phyloP scores from a whole-genome alignment of 768 basidiomycete species.

The Hortiboletus flavorubellus region DNA sequence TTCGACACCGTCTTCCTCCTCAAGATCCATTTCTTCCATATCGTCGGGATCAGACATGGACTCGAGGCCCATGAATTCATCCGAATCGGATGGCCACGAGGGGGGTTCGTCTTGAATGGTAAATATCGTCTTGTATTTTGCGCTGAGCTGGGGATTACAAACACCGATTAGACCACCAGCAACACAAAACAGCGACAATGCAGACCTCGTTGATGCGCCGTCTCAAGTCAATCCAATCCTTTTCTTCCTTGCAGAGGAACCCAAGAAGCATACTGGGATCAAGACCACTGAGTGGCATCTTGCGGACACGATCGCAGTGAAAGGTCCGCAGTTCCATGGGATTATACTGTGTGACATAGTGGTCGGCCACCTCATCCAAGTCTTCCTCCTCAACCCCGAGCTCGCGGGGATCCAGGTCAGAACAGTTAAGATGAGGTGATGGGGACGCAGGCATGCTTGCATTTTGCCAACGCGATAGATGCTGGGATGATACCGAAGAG shows the following conservation, averaged over 20 bases:
- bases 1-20: slow-evolving; percentile 45
- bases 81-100: slow-evolving; percentile 71
- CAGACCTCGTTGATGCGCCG: slow-evolving; percentile 69
- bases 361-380: slow-evolving; percentile 49
- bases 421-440: slow-evolving; percentile 17
- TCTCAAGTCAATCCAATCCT: slow-evolving; percentile 83
- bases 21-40: slow-evolving; percentile 59
- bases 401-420: slow-evolving; percentile 39
- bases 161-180: slow-evolving; percentile 7
- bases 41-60: slow-evolving; percentile 79
- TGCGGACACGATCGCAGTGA: slow-evolving; percentile 94
- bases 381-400: slow-evolving; percentile 31
- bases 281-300: slow-evolving; percentile 87
- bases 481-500: slow-evolving; percentile 32
- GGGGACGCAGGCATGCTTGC: slow-evolving; percentile 22
- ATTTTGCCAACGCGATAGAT: slow-evolving; percentile 28
- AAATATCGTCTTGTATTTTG: slow-evolving; percentile 72
- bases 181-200: slow-evolving; percentile 2
- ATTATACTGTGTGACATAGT: slow-evolving; percentile 73
- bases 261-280: slow-evolving; percentile 98
- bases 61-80: slow-evolving; percentile 72
- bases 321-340: slow-evolving; percentile 77
- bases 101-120: slow-evolving; percentile 87
- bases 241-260: slow-evolving; percentile 79
- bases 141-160: slow-evolving; percentile 15